Evolutionary conservation across 2,329 filamentous ascomycete species (phyloP).

Genomic region (Fusarium sp.): DNA sequence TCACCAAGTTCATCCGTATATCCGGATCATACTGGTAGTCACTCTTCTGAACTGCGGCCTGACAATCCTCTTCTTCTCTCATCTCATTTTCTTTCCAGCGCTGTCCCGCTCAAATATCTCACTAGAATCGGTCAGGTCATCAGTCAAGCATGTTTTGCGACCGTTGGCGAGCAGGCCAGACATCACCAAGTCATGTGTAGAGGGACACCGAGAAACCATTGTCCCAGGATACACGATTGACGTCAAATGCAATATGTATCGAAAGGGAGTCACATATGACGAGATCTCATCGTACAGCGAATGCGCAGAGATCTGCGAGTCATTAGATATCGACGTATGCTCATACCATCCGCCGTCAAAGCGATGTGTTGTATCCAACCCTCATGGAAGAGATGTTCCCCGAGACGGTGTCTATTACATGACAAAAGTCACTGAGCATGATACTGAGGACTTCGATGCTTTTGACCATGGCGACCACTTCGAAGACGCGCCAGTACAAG

Average conservation of each 20-base stretch:
- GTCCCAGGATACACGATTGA: background rate
- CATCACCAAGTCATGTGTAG: background rate
- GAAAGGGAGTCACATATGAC: background rate
- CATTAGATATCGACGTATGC: background rate
- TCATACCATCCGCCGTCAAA: background rate
- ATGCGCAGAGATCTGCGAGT: background rate
- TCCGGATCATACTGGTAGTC: background rate
- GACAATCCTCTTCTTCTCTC: background rate
- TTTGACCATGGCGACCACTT: background rate
- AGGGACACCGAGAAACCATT: background rate
- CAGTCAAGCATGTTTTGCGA: background rate
- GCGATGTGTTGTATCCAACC: background rate
- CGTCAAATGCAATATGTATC: background rate
- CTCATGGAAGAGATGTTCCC: background rate
- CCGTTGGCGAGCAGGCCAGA: background rate
- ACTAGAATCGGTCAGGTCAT: background rate
- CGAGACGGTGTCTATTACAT: background rate
- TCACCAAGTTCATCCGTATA: background rate
- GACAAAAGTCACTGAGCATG: background rate
- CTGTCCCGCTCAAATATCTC: rapidly evolving
- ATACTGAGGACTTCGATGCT: rapidly evolving
- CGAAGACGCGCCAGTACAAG: background rate
- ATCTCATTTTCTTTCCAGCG: background rate
- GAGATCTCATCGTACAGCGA: background rate
- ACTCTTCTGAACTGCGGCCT: background rate